Base-by-base conservation (phyloP, 495 filamentous ascomycete genomes). In the Aspergillus ellipticus region DNA sequence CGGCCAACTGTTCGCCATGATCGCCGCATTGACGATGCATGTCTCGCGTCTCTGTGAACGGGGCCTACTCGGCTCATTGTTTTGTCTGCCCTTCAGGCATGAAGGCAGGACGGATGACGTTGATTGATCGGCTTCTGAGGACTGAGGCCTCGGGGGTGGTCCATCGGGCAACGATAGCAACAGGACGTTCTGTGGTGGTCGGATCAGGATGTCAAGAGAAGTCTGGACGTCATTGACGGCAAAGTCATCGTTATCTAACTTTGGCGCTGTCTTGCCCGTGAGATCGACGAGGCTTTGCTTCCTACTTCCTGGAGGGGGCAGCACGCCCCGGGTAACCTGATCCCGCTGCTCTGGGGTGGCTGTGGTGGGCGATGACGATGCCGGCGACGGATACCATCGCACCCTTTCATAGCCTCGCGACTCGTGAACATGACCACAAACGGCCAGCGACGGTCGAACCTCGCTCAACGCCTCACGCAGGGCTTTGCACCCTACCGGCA, bases 1-100 rank as follows among this genome's bases (percentile, higher is more conserved):
- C 41, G 86, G 85, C 74, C 82, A 88, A 61, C 79, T 86, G 3
- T 74, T 83, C 9, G 83, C 80, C 75, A 87, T 76, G 57, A 92
- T 85, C 16, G 88, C 83, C 29, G 87, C 86, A 70, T 92, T 93
- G 60, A 92, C 78, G 49, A 94, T 72, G 64, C 85, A 90, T 8
- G 88, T 92, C 72, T 92, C 90, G 53, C 69, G 77, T 60, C 86
- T 78, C 33, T 75, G 45, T 10, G 54, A 33, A 46, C 19, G 51
- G 42, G 21, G 21, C 6, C 37, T 15, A 24, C 53, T 47, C 20
- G 52, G 15, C 28, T 42, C 51, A 19, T 37, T 16, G 16, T 26
- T 33, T 28, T 54, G 51, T 20, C 15, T 20, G 39, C 45, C 26
- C 26, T 41, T 22, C 41, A 41, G 53, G 43, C 49, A 46, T 51